Evolutionary conservation across 2,329 filamentous ascomycete genomes (phyloP).

Genomic region (Arthroderma uncinatum): DNA sequence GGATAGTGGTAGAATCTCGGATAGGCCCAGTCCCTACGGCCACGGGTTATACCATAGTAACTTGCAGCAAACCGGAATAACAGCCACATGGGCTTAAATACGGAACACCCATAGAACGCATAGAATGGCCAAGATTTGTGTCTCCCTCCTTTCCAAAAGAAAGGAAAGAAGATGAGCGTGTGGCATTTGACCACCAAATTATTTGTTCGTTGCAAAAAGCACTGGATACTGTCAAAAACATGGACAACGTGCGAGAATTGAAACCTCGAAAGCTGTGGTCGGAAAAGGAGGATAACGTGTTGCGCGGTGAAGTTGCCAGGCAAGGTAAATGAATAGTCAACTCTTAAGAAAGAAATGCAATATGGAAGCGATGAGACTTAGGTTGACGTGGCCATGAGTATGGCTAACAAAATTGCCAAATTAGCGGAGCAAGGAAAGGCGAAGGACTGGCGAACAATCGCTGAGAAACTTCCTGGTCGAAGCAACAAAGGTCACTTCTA

Average conservation of each 20-base stretch:
- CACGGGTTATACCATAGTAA: neutral
- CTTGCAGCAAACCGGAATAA: neutral
- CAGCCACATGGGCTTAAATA: slow-evolving; percentile 4
- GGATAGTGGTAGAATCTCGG: neutral
- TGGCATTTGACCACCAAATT: neutral
- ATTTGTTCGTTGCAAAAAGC: neutral
- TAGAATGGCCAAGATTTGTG: slow-evolving; percentile 4
- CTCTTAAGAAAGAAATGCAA: neutral
- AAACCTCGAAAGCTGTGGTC: slow-evolving; percentile 6
- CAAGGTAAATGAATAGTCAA: neutral
- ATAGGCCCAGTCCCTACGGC: neutral
- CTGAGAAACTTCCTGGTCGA: slow-evolving; percentile 3
- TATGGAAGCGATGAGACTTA: neutral
- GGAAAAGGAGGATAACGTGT: neutral
- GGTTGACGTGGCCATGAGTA: neutral
- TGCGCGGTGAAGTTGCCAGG: neutral
- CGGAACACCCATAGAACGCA: slow-evolving; percentile 1
- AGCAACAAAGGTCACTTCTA: slow-evolving; percentile 1
- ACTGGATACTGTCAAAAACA: neutral
- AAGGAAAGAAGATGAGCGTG: neutral
- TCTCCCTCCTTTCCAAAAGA: slow-evolving; percentile 1
- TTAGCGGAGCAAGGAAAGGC: slow-evolving; percentile 1
- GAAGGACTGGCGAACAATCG: slow-evolving; percentile 4
- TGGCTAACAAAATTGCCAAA: neutral
- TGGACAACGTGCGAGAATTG: neutral